These are phyloP conservation scores for Rhynchospora pubera DNA, from an alignment of 176 grass and related monocot species.

Conservation along the genomic window DNA sequence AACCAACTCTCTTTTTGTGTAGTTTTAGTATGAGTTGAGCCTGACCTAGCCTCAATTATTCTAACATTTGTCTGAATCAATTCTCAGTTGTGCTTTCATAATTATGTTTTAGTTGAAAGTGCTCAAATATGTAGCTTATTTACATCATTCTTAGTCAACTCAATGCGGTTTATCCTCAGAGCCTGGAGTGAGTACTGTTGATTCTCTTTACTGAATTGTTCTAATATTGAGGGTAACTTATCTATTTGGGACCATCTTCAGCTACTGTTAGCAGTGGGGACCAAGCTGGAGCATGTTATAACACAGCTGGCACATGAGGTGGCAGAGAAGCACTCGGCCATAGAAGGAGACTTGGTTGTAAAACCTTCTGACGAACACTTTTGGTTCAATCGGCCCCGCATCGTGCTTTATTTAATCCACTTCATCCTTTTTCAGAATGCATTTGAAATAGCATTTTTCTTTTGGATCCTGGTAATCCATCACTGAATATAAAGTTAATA, in stretches of 20 bases:
- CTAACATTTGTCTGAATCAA: background rate
- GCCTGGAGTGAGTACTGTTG: background rate
- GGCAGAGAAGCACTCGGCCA: conserved; percentile 69
- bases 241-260: conserved; percentile 22
- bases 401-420: conserved; percentile 78
- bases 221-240: background rate
- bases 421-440: conserved; percentile 96
- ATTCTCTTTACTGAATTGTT: background rate
- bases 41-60: background rate
- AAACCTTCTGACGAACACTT: conserved; percentile 85
- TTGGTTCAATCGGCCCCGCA: conserved; percentile 53
- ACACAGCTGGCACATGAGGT: conserved; percentile 68
- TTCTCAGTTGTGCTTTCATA: background rate
- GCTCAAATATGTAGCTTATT: background rate
- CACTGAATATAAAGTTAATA: background rate
- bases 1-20: background rate
- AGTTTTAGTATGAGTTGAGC: background rate
- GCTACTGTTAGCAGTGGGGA: conserved; percentile 74
- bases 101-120: background rate
- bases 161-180: background rate
- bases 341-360: conserved; percentile 66
- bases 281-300: conserved; percentile 91
- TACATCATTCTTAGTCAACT: no score
- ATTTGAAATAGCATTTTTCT: conserved; percentile 91
- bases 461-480: conserved; percentile 83